Base-by-base conservation (phyloP, 2,329 filamentous ascomycete species). In the Magnaporthiopsis incrustans region DNA sequence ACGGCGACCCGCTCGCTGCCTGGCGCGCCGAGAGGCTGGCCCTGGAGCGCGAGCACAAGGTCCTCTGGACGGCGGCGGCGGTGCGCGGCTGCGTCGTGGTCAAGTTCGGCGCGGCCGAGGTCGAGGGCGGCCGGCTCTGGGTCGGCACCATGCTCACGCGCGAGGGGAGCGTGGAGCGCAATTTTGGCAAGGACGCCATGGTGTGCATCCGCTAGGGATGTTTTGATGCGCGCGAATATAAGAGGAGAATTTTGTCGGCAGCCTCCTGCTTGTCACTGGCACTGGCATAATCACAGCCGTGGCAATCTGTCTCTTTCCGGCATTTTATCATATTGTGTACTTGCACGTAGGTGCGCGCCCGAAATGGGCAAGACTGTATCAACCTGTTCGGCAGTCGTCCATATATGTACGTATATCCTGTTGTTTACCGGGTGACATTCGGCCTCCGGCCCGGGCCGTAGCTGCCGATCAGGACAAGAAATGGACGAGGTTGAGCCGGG, bases 31-130 rank as follows among this genome's bases (percentile, higher is more conserved):
- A 72, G 62, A 82, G 89, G 66, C 77, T 89, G 26, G 72, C 75
- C 64, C 78, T 81, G 71, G 90, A 95, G 73, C 81, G 77, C 66
- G 71, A 76, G 12, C 78, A 82, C 61, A 84, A 84, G 22, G 75
- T 96, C 4, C 79, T 94, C 4, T 97, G 92, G 91, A 93, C 92
- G 32, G 91, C 90, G 15, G 90, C 92, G 18, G 84, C 83, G 32
- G 86, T 96, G 44, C 83, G 92, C 63, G 89, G 91, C 4, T 97
- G 94, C 71, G 89, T 95, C 4, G 82, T 97, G 32, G 89, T 98
- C 69, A 98, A 98, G 74, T 96, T 98, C 73, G 92, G 91, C 1
- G 91, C 93, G 1, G 82, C 81, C 64, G 89, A 88, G 59, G 89
- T 97, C 30, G 92, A 98, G 74, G 89, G 88, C 32, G 92, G 89